Conservation (phyloP, 441 rosid genomes). For the Kokia cookei region DNA sequence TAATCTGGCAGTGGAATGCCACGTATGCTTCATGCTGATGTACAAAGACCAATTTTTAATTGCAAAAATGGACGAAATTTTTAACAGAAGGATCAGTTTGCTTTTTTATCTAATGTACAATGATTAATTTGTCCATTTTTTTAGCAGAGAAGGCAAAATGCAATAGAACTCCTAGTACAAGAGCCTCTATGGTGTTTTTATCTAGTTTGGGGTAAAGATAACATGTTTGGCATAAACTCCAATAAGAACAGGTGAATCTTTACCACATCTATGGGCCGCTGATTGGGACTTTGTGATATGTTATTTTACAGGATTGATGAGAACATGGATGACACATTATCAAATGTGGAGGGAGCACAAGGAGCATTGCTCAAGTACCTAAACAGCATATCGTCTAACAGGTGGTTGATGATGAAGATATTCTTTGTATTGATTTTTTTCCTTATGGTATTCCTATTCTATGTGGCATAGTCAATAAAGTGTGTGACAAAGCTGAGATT, state of each 20-base stretch:
- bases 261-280: background rate
- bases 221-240: background rate
- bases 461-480: constrained; percentile 2
- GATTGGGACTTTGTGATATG: background rate
- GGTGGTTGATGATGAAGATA: constrained; percentile 4
- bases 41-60: too few species aligned
- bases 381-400: constrained; percentile 1
- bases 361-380: background rate
- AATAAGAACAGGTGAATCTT: background rate
- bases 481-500: background rate
- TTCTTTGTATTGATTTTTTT: constrained; percentile 2
- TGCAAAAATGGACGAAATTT: too few species aligned
- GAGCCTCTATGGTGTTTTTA: too few species aligned
- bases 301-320: background rate
- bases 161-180: too few species aligned
- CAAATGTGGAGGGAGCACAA: constrained; percentile 1
- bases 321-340: constrained; percentile 1
- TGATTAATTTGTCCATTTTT: too few species aligned
- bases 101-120: too few species aligned
- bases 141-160: too few species aligned
- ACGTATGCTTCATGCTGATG: too few species aligned
- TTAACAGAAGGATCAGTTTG: too few species aligned
- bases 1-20: too few species aligned
- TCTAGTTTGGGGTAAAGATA: background rate
- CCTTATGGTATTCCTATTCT: constrained; percentile 1